These are phyloP conservation scores for Cerioporus squamosus DNA, from an alignment of 1,284 basidiomycete species.

Conservation along the genomic window DNA sequence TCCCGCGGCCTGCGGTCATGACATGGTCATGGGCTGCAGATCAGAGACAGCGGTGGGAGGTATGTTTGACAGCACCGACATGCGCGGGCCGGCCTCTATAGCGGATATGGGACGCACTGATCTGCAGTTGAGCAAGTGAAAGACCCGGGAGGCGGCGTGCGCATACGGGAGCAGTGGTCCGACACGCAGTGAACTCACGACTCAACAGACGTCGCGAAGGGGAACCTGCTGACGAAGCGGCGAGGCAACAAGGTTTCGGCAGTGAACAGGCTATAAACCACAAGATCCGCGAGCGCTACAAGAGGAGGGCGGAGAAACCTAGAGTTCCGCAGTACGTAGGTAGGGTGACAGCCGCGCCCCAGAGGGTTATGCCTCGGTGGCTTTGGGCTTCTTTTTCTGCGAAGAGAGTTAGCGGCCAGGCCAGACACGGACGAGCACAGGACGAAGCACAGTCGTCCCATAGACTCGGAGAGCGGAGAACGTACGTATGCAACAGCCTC, in stretches of 20 bases:
- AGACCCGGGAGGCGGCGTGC: no score
- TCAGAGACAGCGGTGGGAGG: background rate
- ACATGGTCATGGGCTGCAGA: background rate
- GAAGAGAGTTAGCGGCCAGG: background rate
- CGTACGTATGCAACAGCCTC: conserved; percentile 73
- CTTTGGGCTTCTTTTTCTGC: conserved; percentile 34
- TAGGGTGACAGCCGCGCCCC: background rate
- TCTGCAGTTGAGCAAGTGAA: background rate
- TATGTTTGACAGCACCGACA: background rate
- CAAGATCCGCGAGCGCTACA: no score
- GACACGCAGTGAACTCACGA: no score
- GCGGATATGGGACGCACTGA: background rate
- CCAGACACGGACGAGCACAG: no score
- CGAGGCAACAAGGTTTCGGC: no score
- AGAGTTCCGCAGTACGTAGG: background rate
- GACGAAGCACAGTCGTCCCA: background rate
- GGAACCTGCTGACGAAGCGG: no score
- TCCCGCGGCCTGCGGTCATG: background rate
- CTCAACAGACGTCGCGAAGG: no score
- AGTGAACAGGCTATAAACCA: no score
- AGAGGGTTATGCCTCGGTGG: conserved; percentile 23
- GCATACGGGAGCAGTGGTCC: no score
- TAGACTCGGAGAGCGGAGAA: conserved; percentile 10
- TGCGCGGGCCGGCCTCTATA: background rate
- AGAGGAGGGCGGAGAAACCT: no score